Evolutionary conservation across 1,139 yeast species (phyloP).

Genomic region (Diutina siamensis): DNA sequence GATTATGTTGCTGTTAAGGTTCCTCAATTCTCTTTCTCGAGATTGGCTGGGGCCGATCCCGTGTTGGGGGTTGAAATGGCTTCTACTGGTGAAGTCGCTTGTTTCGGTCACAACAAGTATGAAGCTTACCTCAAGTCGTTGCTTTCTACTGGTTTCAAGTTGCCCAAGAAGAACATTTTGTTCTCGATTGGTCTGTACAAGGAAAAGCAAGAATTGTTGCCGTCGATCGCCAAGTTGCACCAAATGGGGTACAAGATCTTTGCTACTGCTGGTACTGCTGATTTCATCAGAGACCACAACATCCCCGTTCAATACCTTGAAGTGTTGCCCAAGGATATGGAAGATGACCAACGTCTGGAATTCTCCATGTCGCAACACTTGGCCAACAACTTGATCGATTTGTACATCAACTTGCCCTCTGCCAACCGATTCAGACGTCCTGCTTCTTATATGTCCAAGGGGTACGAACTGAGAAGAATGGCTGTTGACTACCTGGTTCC

Average conservation of each 20-base stretch:
- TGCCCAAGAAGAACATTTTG: slow-evolving; percentile 90
- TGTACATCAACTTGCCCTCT: slow-evolving; percentile 94
- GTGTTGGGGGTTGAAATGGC: slow-evolving; percentile 99
- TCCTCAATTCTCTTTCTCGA: slow-evolving; percentile 95
- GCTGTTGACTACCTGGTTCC: slow-evolving; percentile 99
- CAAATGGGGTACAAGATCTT: slow-evolving; percentile 83
- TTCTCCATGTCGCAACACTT: slow-evolving; percentile 92
- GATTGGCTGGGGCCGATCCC: slow-evolving; percentile 98
- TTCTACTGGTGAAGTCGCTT: slow-evolving; percentile 98
- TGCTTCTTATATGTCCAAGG: slow-evolving; percentile 94
- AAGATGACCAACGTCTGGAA: slow-evolving; percentile 75
- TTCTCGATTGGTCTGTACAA: slow-evolving; percentile 95
- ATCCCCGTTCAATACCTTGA: slow-evolving; percentile 93
- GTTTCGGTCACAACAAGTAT: slow-evolving; percentile 90
- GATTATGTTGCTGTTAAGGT: slow-evolving; percentile 96
- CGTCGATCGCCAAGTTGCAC: slow-evolving; percentile 70
- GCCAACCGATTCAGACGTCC: slow-evolving; percentile 98
- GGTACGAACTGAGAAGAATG: slow-evolving; percentile 98
- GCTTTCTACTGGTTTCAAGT: slow-evolving; percentile 87
- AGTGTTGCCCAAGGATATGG: slow-evolving; percentile 48
- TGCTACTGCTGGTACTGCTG: slow-evolving; percentile 99
- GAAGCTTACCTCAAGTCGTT: slow-evolving; percentile 95
- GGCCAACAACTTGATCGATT: slow-evolving; percentile 92
- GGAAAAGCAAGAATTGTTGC: slow-evolving; percentile 88
- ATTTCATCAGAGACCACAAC: slow-evolving; percentile 89